Conservation (phyloP, 1,284 basidiomycete genomes). For the Fomitopsis pinicola region DNA sequence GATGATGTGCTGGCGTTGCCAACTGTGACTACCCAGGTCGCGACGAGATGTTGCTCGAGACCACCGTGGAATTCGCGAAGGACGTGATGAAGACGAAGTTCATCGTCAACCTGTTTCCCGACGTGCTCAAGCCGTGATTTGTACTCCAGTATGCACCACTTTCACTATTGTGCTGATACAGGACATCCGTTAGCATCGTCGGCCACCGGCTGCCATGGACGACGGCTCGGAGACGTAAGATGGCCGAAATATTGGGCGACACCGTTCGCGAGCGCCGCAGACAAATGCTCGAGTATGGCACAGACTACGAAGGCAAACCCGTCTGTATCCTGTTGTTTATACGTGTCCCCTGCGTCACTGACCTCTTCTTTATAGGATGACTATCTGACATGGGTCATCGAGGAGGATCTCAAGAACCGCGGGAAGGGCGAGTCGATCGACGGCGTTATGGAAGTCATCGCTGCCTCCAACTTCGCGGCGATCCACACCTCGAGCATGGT, state of each 20-base stretch:
- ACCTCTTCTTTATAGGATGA: constrained; percentile 30
- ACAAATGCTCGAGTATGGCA: background rate
- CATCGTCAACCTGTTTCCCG: constrained; percentile 31
- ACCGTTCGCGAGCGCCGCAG: background rate
- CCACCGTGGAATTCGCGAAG: constrained; percentile 25
- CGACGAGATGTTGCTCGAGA: constrained; percentile 29
- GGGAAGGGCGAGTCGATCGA: background rate
- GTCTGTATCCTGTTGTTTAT: background rate
- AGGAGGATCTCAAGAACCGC: constrained; percentile 9
- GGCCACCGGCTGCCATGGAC: background rate
- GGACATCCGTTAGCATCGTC: background rate
- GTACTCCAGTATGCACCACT: too few species aligned
- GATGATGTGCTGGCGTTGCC: background rate
- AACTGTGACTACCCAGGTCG: constrained; percentile 29
- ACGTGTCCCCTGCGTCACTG: background rate
- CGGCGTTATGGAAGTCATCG: background rate
- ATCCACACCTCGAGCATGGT: constrained; percentile 36
- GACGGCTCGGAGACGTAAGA: background rate
- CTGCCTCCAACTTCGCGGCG: constrained; percentile 32
- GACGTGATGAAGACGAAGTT: constrained; percentile 18
- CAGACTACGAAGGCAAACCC: background rate
- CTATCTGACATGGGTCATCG: constrained; percentile 36
- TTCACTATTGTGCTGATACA: background rate
- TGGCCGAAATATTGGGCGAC: background rate
- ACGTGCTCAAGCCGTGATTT: constrained; percentile 25